Evolutionary conservation across 2,329 filamentous ascomycete genomes (phyloP).

Genomic region (Phialophora expanda): DNA sequence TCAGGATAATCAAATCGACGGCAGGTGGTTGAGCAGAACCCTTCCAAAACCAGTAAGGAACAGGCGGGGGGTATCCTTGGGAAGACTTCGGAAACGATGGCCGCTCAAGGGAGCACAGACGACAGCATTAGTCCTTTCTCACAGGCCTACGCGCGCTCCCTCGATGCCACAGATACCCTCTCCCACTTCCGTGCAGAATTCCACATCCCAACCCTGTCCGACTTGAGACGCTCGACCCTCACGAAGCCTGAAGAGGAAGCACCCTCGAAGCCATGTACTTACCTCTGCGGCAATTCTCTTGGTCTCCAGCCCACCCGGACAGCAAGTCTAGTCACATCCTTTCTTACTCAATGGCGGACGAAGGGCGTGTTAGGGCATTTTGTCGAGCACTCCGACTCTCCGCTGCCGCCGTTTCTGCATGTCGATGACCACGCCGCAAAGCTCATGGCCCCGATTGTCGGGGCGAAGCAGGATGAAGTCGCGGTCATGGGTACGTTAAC

Average conservation of each 20-base stretch:
- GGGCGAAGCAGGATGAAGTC: slow-evolving; percentile 73
- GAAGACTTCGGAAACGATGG: background rate
- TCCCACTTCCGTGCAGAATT: slow-evolving; percentile 71
- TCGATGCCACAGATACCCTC: slow-evolving; percentile 68
- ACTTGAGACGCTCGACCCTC: slow-evolving; percentile 69
- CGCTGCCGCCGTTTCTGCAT: slow-evolving; percentile 74
- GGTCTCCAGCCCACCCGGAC: slow-evolving; percentile 79
- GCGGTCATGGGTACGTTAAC: slow-evolving; percentile 89
- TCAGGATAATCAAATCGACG: background rate
- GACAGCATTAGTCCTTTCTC: slow-evolving; percentile 27
- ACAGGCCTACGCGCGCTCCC: slow-evolving; percentile 50
- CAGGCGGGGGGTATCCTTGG: background rate
- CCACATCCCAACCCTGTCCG: slow-evolving; percentile 74
- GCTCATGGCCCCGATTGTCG: slow-evolving; percentile 74
- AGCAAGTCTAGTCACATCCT: slow-evolving; percentile 68
- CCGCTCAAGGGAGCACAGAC: background rate
- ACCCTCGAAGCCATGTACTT: slow-evolving; percentile 59
- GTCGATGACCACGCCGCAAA: slow-evolving; percentile 75
- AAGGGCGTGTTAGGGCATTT: slow-evolving; percentile 89
- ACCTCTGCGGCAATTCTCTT: slow-evolving; percentile 89
- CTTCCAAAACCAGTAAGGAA: background rate
- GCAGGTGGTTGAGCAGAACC: background rate
- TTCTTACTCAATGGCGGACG: slow-evolving; percentile 81
- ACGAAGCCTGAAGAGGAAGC: slow-evolving; percentile 46
- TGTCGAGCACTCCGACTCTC: slow-evolving; percentile 67